Base-by-base conservation (phyloP, 164 flowering plant species). In the Dillenia suffruticosa region DNA sequence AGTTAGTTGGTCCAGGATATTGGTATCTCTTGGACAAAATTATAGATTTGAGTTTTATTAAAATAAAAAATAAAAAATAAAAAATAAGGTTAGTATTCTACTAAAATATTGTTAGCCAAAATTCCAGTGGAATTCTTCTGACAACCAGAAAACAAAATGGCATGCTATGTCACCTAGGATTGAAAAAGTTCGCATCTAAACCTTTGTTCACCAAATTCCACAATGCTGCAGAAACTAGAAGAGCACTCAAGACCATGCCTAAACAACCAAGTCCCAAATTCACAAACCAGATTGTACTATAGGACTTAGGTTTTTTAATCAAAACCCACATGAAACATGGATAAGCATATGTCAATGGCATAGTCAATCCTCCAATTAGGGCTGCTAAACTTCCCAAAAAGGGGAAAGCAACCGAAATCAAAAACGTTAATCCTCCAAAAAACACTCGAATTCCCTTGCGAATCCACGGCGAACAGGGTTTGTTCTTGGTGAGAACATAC, bases 321-420 rank as follows among this genome's bases (percentile, higher is more conserved):
- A 19, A 19, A 19, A 19, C 22, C 22, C 22, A 19, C 22, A 19
- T 19, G 22, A 19, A 19, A 19, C 22, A 19, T 19, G 22, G 22
- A 19, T 19, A 19, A 19, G 22, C 22, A 19, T 19, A 58, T 15
- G 19, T 45, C 0, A 12, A 67, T 54, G 49, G 16, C 62, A n/a
- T 61, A 60, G 9, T 54, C 11, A 0, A 48, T 19, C 77, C 79
- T 65, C 80, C 88, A 0, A 92, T 63, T 2, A 89, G 67, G 17
- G 79, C 71, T 0, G 74, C 84, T 40, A 92, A 46, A 45, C 74
- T 73, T 1, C 68, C 59, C 59, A 92, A 61, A 71, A 89, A 89
- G 0, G 96, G 95, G 40, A 89, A 59, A 0, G 93, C 84, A 48
- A 80, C 80, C 0, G 92, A 81, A 9, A 85, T 59, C 9, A 89